These are phyloP conservation scores for Leishmania arabica DNA, from an alignment of 208 protist genomes.

Conservation along the genomic window DNA sequence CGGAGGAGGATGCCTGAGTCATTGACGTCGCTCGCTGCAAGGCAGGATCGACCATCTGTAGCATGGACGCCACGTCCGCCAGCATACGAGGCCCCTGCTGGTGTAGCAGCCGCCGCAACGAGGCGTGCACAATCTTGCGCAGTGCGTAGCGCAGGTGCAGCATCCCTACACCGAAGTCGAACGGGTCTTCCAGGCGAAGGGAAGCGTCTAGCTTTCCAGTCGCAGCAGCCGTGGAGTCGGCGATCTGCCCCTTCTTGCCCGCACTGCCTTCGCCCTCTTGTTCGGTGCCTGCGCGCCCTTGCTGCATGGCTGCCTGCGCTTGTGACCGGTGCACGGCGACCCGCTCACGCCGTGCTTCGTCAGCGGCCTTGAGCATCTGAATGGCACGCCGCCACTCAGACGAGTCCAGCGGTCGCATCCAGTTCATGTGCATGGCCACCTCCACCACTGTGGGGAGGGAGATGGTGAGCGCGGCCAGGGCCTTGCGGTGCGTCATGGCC, in stretches of 20 bases:
- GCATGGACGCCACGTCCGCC: conserved; percentile 68
- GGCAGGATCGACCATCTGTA: conserved; percentile 42
- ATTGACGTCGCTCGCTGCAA: conserved; percentile 9
- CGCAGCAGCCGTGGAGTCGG: background rate
- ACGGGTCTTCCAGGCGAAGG: conserved; percentile 72
- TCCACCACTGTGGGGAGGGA: conserved; percentile 68
- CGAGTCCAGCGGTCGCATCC: conserved; percentile 42
- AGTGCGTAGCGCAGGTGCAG: conserved; percentile 87
- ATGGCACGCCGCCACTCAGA: conserved; percentile 48
- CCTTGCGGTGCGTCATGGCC: conserved; percentile 60
- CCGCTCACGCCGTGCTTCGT: conserved; percentile 70
- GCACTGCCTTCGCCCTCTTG: background rate
- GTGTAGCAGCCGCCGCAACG: conserved; percentile 61
- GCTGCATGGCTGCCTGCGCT: conserved; percentile 31
- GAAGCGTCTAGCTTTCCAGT: conserved; percentile 52
- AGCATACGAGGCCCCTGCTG: conserved; percentile 59
- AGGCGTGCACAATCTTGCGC: conserved; percentile 82
- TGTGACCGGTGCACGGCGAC: conserved; percentile 47
- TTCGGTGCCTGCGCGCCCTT: background rate
- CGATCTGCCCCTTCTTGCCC: background rate
- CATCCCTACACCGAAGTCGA: conserved; percentile 76
- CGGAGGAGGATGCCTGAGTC: background rate
- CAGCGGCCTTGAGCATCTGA: conserved; percentile 71
- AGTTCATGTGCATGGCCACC: conserved; percentile 67
- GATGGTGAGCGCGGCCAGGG: conserved; percentile 66